A percentile compares a stretch with the other conserved stretches of the same genome.
Conservation (phyloP, 257 asterid species). For the Solanum sitiens region DNA sequence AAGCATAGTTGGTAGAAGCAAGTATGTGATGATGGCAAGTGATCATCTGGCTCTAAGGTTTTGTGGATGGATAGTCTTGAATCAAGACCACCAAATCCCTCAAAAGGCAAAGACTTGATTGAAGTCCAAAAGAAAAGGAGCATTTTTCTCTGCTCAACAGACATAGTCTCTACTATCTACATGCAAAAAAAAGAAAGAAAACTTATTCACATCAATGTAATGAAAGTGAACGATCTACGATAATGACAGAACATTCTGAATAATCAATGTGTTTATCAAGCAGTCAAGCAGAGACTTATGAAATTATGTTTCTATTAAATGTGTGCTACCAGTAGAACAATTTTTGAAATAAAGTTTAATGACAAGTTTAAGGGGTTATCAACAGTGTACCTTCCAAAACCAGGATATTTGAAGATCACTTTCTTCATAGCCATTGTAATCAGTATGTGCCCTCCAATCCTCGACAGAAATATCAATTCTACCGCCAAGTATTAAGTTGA, state of each 20-base stretch:
- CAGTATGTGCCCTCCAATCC: constrained; percentile 86
- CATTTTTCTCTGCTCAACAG: constrained; percentile 59
- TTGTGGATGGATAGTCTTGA: constrained; percentile 55
- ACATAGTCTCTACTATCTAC: constrained; percentile 58
- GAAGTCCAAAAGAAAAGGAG: constrained; percentile 97
- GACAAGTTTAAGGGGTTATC: background rate
- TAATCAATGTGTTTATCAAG: background rate
- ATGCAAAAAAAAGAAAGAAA: background rate
- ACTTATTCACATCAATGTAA: background rate
- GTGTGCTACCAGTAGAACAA: background rate
- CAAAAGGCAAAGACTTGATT: constrained; percentile 61
- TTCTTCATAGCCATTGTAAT: constrained; percentile 55
- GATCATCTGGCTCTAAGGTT: constrained; percentile 34
- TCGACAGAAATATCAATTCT: constrained; percentile 58
- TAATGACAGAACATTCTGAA: background rate
- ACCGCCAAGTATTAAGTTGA: constrained; percentile 67
- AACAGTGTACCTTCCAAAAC: constrained; percentile 79
- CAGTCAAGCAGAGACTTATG: background rate
- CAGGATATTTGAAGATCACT: constrained; percentile 67
- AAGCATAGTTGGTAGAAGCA: constrained; percentile 77
- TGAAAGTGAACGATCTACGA: background rate
- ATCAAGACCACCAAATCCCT: constrained; percentile 74
- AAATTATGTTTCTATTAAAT: background rate
- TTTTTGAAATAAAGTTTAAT: background rate
- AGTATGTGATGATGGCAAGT: constrained; percentile 80